Conservation (phyloP, 257 asterid genomes). For the Echites panduratus region DNA sequence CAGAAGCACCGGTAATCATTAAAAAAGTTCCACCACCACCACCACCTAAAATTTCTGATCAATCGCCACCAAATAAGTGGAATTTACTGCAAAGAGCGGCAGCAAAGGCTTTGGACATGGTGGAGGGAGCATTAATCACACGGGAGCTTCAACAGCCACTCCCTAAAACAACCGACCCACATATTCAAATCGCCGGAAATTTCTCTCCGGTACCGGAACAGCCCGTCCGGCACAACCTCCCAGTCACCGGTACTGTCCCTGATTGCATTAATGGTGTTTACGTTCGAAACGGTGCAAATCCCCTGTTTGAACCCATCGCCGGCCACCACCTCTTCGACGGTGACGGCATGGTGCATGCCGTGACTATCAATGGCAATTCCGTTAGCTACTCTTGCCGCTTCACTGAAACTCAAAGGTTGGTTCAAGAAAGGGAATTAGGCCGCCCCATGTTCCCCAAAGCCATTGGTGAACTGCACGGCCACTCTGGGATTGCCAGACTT, state of each 20-base stretch:
- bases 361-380: conserved; percentile 28
- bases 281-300: conserved; percentile 68
- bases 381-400: conserved; percentile 59
- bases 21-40: neutral
- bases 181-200: conserved; percentile 53
- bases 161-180: conserved; percentile 53
- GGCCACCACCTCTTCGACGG: conserved; percentile 78
- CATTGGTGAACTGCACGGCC: conserved; percentile 73
- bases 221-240: conserved; percentile 34
- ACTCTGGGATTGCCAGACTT: conserved; percentile 48
- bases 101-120: conserved; percentile 31
- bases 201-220: conserved; percentile 64
- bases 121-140: conserved; percentile 39
- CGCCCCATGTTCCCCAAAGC: conserved; percentile 66
- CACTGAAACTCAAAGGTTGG: conserved; percentile 51
- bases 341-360: conserved; percentile 75
- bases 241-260: conserved; percentile 42
- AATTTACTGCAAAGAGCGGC: conserved; percentile 46
- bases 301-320: conserved; percentile 48
- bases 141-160: conserved; percentile 38
- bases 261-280: conserved; percentile 54
- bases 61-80: conserved; percentile 27
- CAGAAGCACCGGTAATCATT: conserved; percentile 6
- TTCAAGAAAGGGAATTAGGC: conserved; percentile 54
- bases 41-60: neutral